Evolutionary conservation across 148 eudicot species (phyloP).

Genomic region (Rhododendron henanense): DNA sequence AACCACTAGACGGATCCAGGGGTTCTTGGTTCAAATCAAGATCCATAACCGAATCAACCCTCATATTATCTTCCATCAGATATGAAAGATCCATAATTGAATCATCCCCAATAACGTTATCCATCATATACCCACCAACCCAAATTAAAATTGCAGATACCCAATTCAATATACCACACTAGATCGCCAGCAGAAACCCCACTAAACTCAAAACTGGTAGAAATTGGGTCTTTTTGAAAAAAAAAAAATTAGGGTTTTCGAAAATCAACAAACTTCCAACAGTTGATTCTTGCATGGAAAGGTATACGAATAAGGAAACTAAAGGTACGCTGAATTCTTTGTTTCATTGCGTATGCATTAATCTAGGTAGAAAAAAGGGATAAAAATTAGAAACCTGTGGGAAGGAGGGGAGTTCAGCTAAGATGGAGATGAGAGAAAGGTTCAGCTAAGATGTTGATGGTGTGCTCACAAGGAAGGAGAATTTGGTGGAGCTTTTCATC

Average conservation of each 20-base stretch:
- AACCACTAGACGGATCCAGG: constrained; percentile 13
- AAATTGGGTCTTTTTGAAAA: not conserved
- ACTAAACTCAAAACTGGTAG: not conserved
- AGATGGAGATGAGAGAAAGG: not conserved
- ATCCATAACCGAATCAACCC: constrained; percentile 10
- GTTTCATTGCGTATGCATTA: not conserved
- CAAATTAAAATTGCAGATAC: not conserved
- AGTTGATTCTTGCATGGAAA: not conserved
- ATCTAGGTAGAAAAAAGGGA: not conserved
- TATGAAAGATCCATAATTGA: constrained; percentile 16
- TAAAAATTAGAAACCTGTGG: constrained; percentile 4
- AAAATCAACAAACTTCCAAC: not conserved
- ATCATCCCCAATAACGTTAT: constrained; percentile 24
- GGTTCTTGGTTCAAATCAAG: constrained; percentile 60
- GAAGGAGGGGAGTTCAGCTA: constrained; percentile 8
- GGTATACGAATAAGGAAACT: not conserved
- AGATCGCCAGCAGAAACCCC: not conserved
- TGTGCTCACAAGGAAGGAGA: not conserved
- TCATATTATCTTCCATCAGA: not conserved
- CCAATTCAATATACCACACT: not conserved
- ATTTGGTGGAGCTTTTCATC: not conserved
- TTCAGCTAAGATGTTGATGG: not conserved
- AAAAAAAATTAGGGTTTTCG: not conserved
- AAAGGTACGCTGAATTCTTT: not conserved
- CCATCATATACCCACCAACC: not conserved